Base-by-base conservation (phyloP, 805 yeast genomes). In the Wickerhamiella spandovensis region DNA sequence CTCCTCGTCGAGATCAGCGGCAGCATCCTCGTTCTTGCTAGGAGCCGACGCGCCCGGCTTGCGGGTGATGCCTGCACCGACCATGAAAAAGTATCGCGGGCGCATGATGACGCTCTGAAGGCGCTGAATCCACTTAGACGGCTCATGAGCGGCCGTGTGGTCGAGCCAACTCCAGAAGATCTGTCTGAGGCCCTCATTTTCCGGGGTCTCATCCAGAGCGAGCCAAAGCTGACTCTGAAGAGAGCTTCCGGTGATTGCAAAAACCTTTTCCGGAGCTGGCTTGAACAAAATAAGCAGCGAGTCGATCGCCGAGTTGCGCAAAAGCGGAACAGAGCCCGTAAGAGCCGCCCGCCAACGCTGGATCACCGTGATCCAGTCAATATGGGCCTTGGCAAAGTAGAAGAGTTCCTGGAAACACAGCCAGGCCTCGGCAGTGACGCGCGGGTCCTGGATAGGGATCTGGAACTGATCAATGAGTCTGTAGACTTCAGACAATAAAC, bases 121-220 rank as follows among this genome's bases (percentile, higher is more conserved):
- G 32, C 77, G 74, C 1, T 67, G 61, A 51, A 84, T 76, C 92
- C 92, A 84, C 45, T 62, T 62, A 12, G 53, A 48, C 23, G 73
- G 65, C 13, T 70, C 73, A 15, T 68, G 54, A 28, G 67, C 70
- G 4, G 62, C 66, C 2, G 75, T 72, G 22, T 76, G 71, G 17
- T 75, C 77, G 44, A 84, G 63, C 90, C 92, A 84, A 17, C 76
- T 72, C 15, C 59, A 62, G 12, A 84, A 69, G 46, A 82, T 66
- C 2, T 66, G 63, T 25, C 68, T 61, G 18, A 82, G 61, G 7
- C 70, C 72, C 1, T 54, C 56, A 43, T 78, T 75, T 2, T 64
- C 53, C 3, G 79, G 77, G 13, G 65, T 62, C 12, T 61, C 67
- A 66, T 72, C 79, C 54, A 68, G 73, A 35, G 71, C 76, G 8